These are phyloP conservation scores for Escovopsis sp. DNA, from an alignment of 2,329 filamentous ascomycete genomes.

Conservation along the genomic window DNA sequence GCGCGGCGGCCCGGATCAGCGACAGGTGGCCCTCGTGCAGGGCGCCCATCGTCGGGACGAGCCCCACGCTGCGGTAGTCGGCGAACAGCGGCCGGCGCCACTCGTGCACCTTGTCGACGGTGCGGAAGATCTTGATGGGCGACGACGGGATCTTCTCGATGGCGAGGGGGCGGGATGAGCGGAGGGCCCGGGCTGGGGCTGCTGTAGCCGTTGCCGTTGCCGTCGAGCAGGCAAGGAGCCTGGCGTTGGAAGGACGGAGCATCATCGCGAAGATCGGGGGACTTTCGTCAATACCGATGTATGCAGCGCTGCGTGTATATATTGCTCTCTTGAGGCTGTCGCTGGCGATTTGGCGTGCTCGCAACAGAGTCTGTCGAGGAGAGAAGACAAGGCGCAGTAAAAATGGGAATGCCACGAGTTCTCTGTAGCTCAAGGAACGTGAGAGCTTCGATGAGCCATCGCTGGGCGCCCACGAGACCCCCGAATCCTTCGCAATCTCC, in stretches of 20 bases:
- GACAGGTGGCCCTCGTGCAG: slow-evolving; percentile 85
- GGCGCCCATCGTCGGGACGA: slow-evolving; percentile 96
- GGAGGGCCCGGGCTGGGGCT: slow-evolving; percentile 2
- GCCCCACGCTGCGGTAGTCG: slow-evolving; percentile 57
- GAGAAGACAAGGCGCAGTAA: not conserved
- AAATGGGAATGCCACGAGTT: slow-evolving; percentile 1
- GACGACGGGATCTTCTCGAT: slow-evolving; percentile 37
- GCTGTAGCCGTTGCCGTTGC: not conserved
- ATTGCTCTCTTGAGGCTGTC: too few species aligned
- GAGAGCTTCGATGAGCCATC: slow-evolving; percentile 13
- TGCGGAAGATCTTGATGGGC: slow-evolving; percentile 57
- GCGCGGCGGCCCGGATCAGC: slow-evolving; percentile 68
- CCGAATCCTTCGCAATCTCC: slow-evolving; percentile 9
- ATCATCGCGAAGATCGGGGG: not conserved
- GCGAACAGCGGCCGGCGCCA: slow-evolving; percentile 52
- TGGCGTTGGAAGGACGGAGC: slow-evolving; percentile 1
- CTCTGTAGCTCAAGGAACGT: slow-evolving; percentile 5
- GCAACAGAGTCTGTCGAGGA: too few species aligned
- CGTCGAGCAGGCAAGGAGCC: slow-evolving; percentile 3
- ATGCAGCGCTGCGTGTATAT: too few species aligned
- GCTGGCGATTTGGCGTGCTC: too few species aligned
- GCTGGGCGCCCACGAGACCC: slow-evolving; percentile 16
- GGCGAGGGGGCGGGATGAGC: slow-evolving; percentile 6
- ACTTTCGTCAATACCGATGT: too few species aligned
- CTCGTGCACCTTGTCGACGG: slow-evolving; percentile 53